phyloP scores from a whole-genome alignment of 192 early-diverging fungal species.

The Diversispora epigaea region DNA sequence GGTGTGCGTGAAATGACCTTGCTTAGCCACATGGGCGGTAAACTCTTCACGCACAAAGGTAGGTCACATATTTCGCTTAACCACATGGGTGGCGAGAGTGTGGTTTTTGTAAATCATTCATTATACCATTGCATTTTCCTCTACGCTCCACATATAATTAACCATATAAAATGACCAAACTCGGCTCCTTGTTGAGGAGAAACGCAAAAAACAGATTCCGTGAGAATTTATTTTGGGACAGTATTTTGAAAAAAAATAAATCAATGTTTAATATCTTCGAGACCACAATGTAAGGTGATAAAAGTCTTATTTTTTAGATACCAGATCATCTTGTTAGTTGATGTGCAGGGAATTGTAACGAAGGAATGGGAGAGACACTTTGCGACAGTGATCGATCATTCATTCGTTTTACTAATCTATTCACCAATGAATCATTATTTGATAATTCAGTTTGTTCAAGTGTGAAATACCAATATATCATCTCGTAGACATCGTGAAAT shows the following conservation, averaged over 20 bases:
- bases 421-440: not conserved
- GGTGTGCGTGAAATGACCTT: slow-evolving; percentile 31
- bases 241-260: too few relatives aligned
- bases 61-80: slow-evolving; percentile 20
- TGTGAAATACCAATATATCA: slow-evolving; percentile 3
- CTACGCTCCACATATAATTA: slow-evolving; percentile 26
- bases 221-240: slow-evolving; percentile 3
- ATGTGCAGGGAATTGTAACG: too few relatives aligned
- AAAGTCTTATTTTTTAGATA: too few relatives aligned
- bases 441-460: too few relatives aligned
- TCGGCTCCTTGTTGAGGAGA: slow-evolving; percentile 11
- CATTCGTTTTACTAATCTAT: slow-evolving; percentile 20
- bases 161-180: slow-evolving; percentile 14
- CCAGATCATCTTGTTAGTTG: not conserved
- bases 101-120: not conserved
- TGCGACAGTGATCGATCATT: slow-evolving; percentile 11
- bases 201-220: slow-evolving; percentile 18
- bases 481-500: not conserved
- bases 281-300: not conserved
- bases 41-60: slow-evolving; percentile 31
- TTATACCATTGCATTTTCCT: slow-evolving; percentile 9
- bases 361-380: not conserved
- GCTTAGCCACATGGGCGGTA: slow-evolving; percentile 27
- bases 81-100: slow-evolving; percentile 22
- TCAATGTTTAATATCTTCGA: not conserved